phyloP scores from a whole-genome alignment of 805 yeast genomes.

The Wickerhamia fluorescens region DNA sequence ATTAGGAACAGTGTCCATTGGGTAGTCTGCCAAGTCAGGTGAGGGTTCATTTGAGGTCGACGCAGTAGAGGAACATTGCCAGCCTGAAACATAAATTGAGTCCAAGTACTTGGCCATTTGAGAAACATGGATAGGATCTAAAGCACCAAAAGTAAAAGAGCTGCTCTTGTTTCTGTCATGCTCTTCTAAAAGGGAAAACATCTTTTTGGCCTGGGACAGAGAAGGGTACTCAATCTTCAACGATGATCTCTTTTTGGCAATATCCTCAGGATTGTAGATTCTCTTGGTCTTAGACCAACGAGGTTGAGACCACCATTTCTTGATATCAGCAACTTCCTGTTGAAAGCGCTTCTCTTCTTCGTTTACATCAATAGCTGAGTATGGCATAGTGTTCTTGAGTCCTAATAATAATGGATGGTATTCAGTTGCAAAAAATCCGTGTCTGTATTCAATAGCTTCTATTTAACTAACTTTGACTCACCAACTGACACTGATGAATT shows the following conservation, averaged over 20 bases:
- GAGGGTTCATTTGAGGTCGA: constrained; percentile 97
- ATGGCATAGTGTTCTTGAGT: constrained; percentile 31
- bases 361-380: constrained; percentile 50
- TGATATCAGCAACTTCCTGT: constrained; percentile 63
- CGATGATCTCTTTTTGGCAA: constrained; percentile 83
- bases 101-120: constrained; percentile 97
- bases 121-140: constrained; percentile 91
- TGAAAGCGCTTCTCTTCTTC: constrained; percentile 61
- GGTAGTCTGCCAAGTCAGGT: constrained; percentile 97
- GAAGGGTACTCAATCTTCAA: constrained; percentile 72
- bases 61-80: constrained; percentile 99
- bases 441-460: no score
- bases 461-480: no score
- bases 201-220: constrained; percentile 72
- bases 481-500: no score
- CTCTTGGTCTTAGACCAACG: constrained; percentile 88
- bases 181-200: constrained; percentile 59
- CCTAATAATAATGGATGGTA: no score
- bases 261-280: constrained; percentile 80
- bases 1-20: constrained; percentile 97
- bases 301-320: constrained; percentile 89
- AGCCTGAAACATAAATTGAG: constrained; percentile 89
- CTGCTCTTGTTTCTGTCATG: constrained; percentile 69
- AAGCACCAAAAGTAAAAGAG: constrained; percentile 89
- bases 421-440: no score